These are phyloP conservation scores for Wickerhamia fluorescens DNA, from an alignment of 805 yeast genomes.

Conservation along the genomic window DNA sequence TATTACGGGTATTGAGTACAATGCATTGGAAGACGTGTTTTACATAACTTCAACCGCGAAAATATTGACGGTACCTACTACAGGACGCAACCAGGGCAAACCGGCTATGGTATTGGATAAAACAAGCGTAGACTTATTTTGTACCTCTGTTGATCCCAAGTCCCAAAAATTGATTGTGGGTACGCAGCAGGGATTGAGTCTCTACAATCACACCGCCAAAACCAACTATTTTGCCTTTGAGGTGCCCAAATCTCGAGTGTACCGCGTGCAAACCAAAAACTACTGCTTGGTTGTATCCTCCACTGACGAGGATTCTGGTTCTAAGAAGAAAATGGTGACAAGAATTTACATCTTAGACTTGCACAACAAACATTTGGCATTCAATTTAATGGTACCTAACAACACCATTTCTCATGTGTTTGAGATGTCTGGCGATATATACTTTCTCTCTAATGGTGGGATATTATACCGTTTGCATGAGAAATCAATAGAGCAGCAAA, in stretches of 20 bases:
- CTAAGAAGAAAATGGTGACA: constrained; percentile 31
- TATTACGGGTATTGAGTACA: constrained; percentile 66
- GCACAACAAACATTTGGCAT: constrained; percentile 61
- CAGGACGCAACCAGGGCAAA: constrained; percentile 70
- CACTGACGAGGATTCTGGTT: constrained; percentile 17
- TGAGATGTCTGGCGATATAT: constrained; percentile 48
- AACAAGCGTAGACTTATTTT: constrained; percentile 44
- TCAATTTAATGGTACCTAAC: constrained; percentile 60
- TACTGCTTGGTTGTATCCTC: constrained; percentile 58
- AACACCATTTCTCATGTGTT: constrained; percentile 52
- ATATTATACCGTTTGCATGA: constrained; percentile 61
- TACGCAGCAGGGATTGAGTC: constrained; percentile 53
- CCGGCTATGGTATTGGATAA: constrained; percentile 43
- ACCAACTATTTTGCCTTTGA: constrained; percentile 51
- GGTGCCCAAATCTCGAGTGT: constrained; percentile 46
- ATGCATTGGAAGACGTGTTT: constrained; percentile 42
- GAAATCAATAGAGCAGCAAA: constrained; percentile 56
- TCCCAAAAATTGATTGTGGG: constrained; percentile 57
- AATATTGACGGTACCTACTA: constrained; percentile 64
- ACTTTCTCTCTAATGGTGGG: constrained; percentile 69
- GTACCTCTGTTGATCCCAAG: constrained; percentile 36
- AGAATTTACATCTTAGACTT: constrained; percentile 64
- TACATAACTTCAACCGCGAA: constrained; percentile 72
- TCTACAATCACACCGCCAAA: constrained; percentile 51
- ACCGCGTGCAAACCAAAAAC: constrained; percentile 36